Evolutionary conservation across 225 moss, liverwort and hornwort genomes (phyloP).

Genomic region (Bryum argenteum): DNA sequence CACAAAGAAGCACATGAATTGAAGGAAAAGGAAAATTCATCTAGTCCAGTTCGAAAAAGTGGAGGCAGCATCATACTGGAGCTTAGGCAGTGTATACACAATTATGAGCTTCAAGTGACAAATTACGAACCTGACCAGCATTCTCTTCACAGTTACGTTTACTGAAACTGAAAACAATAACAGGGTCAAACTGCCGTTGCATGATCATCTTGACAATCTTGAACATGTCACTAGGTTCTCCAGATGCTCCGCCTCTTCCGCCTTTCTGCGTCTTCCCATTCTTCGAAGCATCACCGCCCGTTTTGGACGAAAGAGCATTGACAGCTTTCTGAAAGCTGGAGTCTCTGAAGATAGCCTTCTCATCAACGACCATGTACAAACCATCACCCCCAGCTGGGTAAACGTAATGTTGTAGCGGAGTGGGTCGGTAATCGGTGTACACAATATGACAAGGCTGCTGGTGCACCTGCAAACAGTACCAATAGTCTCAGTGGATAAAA

Average conservation of each 20-base stretch:
- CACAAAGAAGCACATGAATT: constrained; percentile 6
- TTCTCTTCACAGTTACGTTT: constrained; percentile 95
- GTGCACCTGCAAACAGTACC: constrained; percentile 66
- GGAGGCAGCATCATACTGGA: constrained; percentile 8
- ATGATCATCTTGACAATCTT: constrained; percentile 98
- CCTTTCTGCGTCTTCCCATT: constrained; percentile 66
- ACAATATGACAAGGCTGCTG: constrained; percentile 98
- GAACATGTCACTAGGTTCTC: constrained; percentile 89
- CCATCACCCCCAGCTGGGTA: constrained; percentile 98
- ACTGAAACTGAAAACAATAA: constrained; percentile 97
- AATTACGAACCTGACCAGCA: constrained; percentile 75
- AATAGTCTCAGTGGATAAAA: not conserved
- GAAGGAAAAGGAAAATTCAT: not conserved
- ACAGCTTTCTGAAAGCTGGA: constrained; percentile 97
- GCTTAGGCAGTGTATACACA: not conserved
- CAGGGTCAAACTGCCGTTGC: constrained; percentile 96
- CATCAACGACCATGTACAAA: constrained; percentile 93
- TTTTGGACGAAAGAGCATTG: constrained; percentile 79
- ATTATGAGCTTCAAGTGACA: not conserved
- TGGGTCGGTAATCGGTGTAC: constrained; percentile 96
- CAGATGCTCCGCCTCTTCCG: constrained; percentile 52
- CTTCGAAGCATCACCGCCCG: constrained; percentile 49
- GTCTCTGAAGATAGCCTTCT: constrained; percentile 82
- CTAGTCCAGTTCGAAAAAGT: not conserved
- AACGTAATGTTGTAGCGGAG: constrained; percentile 94